phyloP scores from a whole-genome alignment of 345 rosid species.

The Bruguiera sexangula region DNA sequence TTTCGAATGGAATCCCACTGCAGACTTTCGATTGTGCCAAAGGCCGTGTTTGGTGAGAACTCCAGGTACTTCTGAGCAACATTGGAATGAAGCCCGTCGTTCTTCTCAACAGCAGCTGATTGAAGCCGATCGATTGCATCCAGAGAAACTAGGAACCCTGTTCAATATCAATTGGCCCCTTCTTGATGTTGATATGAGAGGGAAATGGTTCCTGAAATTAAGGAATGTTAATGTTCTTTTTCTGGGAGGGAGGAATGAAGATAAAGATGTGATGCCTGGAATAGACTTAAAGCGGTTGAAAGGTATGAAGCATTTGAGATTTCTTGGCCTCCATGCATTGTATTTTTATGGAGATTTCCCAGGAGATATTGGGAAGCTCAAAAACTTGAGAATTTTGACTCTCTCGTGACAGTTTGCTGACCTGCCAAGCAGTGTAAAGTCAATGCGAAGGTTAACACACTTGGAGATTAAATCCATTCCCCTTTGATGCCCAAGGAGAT shows the following conservation, averaged over 20 bases:
- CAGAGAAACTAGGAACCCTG: conserved; percentile 27
- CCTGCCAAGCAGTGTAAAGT: conserved; percentile 32
- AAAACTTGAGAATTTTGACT: too few relatives aligned
- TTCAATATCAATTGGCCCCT: conserved; percentile 46
- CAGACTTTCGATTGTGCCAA: neutral
- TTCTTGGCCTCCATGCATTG: too few relatives aligned
- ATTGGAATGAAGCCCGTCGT: too few relatives aligned
- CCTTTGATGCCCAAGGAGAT: too few relatives aligned
- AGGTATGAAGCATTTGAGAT: too few relatives aligned
- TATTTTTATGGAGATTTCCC: too few relatives aligned
- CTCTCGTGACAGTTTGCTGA: conserved; percentile 16
- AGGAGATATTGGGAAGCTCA: too few relatives aligned
- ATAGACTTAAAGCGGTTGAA: too few relatives aligned
- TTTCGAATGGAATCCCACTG: conserved; percentile 21
- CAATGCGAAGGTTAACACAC: too few relatives aligned
- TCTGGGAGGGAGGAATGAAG: conserved; percentile 40
- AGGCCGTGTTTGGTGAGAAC: conserved; percentile 43
- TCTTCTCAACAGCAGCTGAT: too few relatives aligned
- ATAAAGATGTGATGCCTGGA: too few relatives aligned
- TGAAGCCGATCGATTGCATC: neutral
- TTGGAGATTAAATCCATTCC: too few relatives aligned
- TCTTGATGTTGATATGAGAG: conserved; percentile 41
- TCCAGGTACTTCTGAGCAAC: neutral
- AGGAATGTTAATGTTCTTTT: conserved; percentile 31
- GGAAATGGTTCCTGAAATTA: conserved; percentile 34